These are phyloP conservation scores for Senna tora DNA, from an alignment of 306 rosid genomes.

Conservation along the genomic window DNA sequence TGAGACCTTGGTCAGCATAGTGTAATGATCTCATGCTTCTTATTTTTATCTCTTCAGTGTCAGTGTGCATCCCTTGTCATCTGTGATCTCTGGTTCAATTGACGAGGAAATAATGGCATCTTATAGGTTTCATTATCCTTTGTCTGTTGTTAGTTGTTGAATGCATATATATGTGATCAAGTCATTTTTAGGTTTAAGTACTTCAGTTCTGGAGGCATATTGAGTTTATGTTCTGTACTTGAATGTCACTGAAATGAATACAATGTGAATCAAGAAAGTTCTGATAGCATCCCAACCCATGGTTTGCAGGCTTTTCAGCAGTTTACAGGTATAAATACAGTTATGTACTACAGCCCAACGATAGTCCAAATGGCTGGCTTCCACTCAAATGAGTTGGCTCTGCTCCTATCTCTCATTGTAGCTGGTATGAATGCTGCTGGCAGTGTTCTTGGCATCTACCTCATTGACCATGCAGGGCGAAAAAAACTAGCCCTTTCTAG, in stretches of 20 bases:
- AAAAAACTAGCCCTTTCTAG: conserved; percentile 69
- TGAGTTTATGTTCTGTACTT: conserved; percentile 6
- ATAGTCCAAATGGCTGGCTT: conserved; percentile 97
- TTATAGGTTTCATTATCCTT: conserved; percentile 6
- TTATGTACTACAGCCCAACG: conserved; percentile 97
- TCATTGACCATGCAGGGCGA: conserved; percentile 78
- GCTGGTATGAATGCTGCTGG: conserved; percentile 88
- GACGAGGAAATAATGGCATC: not conserved
- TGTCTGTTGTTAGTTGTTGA: not conserved
- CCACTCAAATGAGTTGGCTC: conserved; percentile 71
- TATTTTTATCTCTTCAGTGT: not conserved
- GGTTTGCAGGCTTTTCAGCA: conserved; percentile 87
- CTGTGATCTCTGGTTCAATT: not conserved
- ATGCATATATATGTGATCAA: conserved; percentile 12
- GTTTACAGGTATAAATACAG: conserved; percentile 94
- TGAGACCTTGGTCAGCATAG: not conserved
- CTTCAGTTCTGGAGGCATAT: not conserved
- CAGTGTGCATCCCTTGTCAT: conserved; percentile 1
- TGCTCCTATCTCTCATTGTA: conserved; percentile 75
- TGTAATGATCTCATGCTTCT: not conserved
- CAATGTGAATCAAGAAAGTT: conserved; percentile 14
- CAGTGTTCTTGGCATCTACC: conserved; percentile 80
- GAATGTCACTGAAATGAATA: conserved; percentile 14
- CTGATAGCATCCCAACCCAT: conserved; percentile 30
- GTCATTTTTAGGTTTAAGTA: not conserved